Conservation (phyloP, 169 alveolate species). For the Plasmodium knowlesi region DNA sequence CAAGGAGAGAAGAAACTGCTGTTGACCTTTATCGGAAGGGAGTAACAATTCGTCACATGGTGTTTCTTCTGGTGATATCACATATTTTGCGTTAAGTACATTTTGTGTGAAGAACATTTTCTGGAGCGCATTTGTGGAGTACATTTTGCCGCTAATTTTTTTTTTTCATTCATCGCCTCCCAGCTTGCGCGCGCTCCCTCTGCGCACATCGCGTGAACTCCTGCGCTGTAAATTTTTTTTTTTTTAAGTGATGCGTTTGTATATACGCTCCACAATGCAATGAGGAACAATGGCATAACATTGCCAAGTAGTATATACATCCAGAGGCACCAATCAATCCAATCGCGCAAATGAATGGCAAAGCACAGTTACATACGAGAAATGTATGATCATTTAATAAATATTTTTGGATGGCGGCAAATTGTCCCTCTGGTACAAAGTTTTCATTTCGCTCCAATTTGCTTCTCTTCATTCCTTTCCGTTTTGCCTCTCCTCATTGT, state of each 20-base stretch:
- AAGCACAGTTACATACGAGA: background rate
- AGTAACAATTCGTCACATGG: background rate
- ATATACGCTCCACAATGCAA: background rate
- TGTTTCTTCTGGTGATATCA: background rate
- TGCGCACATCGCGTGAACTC: background rate
- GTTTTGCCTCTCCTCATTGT: background rate
- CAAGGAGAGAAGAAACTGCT: background rate
- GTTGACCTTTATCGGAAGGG: background rate
- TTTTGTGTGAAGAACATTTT: background rate
- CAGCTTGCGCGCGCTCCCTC: background rate
- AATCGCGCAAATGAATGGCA: background rate
- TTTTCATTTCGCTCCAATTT: background rate
- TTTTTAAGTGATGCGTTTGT: background rate
- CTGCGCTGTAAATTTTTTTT: background rate
- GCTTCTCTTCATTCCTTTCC: background rate
- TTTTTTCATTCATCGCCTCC: background rate
- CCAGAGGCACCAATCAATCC: background rate
- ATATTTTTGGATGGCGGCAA: background rate
- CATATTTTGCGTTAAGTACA: background rate
- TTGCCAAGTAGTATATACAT: background rate
- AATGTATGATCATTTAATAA: conserved; percentile 5
- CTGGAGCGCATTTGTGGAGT: background rate
- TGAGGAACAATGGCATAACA: background rate
- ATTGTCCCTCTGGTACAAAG: background rate
- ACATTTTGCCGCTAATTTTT: background rate